A percentile compares a stretch with the other conserved stretches of the same genome.
Conservation (phyloP, 768 basidiomycete species). For the Clitopilus passeckerianus region DNA sequence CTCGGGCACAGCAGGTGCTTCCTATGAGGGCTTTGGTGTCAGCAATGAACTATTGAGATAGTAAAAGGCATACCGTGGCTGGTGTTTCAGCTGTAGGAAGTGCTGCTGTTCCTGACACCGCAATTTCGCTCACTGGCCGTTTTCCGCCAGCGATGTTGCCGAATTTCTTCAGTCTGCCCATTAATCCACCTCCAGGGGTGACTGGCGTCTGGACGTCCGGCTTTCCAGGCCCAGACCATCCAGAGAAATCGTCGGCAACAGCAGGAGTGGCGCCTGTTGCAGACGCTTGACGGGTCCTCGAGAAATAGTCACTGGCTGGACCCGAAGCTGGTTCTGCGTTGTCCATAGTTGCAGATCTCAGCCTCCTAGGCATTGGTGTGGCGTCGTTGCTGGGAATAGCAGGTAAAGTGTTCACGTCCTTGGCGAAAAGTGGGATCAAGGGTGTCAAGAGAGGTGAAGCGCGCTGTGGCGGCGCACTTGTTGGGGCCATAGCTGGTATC, state of each 20-base stretch:
- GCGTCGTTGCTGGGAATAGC: conserved; percentile 31
- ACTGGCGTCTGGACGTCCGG: conserved; percentile 37
- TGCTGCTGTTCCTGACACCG: conserved; percentile 19
- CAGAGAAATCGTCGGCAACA: conserved; percentile 47
- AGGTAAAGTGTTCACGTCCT: conserved; percentile 19
- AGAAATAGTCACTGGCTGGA: conserved; percentile 49
- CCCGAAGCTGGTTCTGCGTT: conserved; percentile 10
- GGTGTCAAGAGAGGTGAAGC: conserved; percentile 57
- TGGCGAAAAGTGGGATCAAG: conserved; percentile 44
- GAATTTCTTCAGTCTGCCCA: conserved; percentile 76
- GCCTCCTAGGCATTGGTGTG: conserved; percentile 26
- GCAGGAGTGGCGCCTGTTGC: conserved; percentile 29
- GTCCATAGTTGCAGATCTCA: conserved; percentile 43
- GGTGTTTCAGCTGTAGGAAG: background rate
- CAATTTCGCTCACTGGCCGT: conserved; percentile 27
- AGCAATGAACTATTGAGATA: background rate
- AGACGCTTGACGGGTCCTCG: conserved; percentile 41
- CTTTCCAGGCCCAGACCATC: conserved; percentile 30
- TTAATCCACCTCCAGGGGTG: conserved; percentile 62
- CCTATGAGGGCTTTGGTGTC: background rate
- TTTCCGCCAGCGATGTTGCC: conserved; percentile 51
- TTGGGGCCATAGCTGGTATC: conserved; percentile 58
- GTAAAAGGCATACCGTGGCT: background rate
- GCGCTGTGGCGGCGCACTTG: conserved; percentile 34
- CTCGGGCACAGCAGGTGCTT: conserved; percentile 21